Base-by-base conservation (phyloP, 2,329 filamentous ascomycete species). In the Fusarium siculi region DNA sequence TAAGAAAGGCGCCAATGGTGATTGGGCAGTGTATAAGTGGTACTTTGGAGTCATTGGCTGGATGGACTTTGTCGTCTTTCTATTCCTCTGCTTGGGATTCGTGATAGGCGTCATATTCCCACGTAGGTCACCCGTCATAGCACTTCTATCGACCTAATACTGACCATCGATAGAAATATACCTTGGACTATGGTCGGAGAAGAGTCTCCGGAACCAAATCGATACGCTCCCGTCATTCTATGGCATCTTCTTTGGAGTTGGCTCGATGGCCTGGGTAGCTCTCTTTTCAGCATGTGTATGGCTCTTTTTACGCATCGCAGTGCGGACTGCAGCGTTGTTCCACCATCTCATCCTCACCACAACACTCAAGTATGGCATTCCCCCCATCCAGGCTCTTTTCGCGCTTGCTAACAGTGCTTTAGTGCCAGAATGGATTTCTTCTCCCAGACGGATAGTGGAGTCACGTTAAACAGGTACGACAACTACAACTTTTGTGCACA, bases 321-420 rank as follows among this genome's bases (percentile, higher is more conserved):
- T 54, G 9, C 50, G 50, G 2, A 40, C 50, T 5, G 50, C 50
- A 12, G 50, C 50, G 5, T 40, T 54, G 5, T 54, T 54, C 1
- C 50, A 54, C 19, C 23, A 40, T 30, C 34, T 54, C 5, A 54
- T 54, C 9, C 50, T 54, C 4, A 30, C 50, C 4, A 54, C 50
- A 18, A 54, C 50, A n/a, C 50, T 54, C 19, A 54, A 54, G 50
- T 54, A n/a, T 7, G 5, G 4, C 3, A 19, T 1, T 1, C 5
- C 9, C 9, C 10, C 7, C 5, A 14, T 7, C 4, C 3, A 49
- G 2, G 0, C 8, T 21, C 8, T 19, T 25, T 21, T 16, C 4
- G 4, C 12, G 4, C 1, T 9, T 28, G 5, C 23, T 54, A n/a
- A 54, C 4, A 0, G 10, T 4, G 1, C 7, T 18, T 28, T n/a